A percentile compares a stretch with the other conserved stretches of the same genome.
phyloP scores from a whole-genome alignment of 1,284 basidiomycete species.

The Porodaedalea pini region DNA sequence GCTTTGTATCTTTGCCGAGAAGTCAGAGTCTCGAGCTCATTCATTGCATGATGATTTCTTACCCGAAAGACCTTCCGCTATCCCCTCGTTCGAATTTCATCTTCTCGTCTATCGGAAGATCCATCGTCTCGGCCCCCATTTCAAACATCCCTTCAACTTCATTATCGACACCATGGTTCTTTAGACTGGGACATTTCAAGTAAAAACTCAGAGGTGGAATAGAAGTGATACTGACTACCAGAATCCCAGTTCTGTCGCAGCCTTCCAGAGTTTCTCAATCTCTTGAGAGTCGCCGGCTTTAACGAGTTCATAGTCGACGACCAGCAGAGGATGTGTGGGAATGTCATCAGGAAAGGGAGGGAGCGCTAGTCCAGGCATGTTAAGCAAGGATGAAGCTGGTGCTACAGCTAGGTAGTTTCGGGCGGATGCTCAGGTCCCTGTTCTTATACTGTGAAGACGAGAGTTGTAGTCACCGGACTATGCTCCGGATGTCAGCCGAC shows the following conservation, averaged over 20 bases:
- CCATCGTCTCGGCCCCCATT: conserved; percentile 54
- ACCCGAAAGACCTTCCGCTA: conserved; percentile 59
- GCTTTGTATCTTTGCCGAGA: conserved; percentile 55
- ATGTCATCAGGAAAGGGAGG: conserved; percentile 49
- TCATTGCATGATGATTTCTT: conserved; percentile 18
- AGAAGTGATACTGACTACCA: conserved; percentile 45
- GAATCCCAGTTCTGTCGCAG: conserved; percentile 49
- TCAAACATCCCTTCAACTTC: conserved; percentile 57
- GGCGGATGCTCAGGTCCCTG: background rate
- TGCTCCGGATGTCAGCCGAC: background rate
- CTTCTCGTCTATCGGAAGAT: conserved; percentile 58
- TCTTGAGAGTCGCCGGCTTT: conserved; percentile 36
- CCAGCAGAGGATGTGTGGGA: conserved; percentile 44
- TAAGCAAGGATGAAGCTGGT: background rate
- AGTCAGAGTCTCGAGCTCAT: background rate
- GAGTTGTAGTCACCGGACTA: background rate
- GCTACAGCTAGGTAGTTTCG: background rate
- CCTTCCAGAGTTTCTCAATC: conserved; percentile 46
- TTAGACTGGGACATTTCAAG: conserved; percentile 39
- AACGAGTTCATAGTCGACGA: conserved; percentile 49
- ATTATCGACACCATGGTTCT: conserved; percentile 54
- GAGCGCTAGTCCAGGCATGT: conserved; percentile 27
- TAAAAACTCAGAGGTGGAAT: background rate
- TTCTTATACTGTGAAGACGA: background rate
- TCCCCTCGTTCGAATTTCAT: conserved; percentile 66